A percentile compares a stretch with the other conserved stretches of the same genome.
These are phyloP conservation scores for Neofusicoccum ribis DNA, from an alignment of 2,329 filamentous ascomycete genomes.

Conservation along the genomic window DNA sequence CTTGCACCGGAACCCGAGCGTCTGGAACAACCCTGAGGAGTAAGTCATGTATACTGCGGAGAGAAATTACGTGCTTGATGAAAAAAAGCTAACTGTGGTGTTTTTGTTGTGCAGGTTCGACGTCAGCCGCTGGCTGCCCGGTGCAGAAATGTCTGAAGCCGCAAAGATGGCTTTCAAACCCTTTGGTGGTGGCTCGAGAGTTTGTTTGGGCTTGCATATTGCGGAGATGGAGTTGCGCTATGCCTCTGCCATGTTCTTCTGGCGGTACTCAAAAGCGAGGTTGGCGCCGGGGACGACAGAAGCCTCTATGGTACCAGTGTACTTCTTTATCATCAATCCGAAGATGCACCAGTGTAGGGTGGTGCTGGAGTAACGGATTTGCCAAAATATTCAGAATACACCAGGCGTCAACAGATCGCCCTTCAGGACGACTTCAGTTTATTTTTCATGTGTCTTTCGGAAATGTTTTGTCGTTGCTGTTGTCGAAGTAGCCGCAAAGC, in stretches of 20 bases:
- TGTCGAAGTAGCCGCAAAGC: too few relatives aligned
- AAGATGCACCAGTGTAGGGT: slow-evolving; percentile 45
- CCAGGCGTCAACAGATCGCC: too few relatives aligned
- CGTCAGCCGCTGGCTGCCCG: slow-evolving; percentile 32
- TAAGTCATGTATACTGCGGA: not conserved
- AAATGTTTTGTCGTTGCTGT: too few relatives aligned
- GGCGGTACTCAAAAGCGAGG: slow-evolving; percentile 39
- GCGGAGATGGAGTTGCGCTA: slow-evolving; percentile 60
- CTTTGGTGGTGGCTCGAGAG: slow-evolving; percentile 67
- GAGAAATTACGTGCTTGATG: too few relatives aligned
- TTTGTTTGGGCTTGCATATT: slow-evolving; percentile 70
- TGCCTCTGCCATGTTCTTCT: slow-evolving; percentile 54
- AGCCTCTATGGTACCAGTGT: slow-evolving; percentile 44
- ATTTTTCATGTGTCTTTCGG: too few relatives aligned
- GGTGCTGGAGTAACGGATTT: too few relatives aligned
- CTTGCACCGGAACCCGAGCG: slow-evolving; percentile 33
- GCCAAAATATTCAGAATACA: too few relatives aligned
- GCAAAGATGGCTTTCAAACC: slow-evolving; percentile 62
- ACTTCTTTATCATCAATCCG: slow-evolving; percentile 47
- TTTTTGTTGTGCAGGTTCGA: slow-evolving; percentile 29
- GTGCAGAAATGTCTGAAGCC: slow-evolving; percentile 24
- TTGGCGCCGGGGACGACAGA: slow-evolving; percentile 33
- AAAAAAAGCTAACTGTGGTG: too few relatives aligned
- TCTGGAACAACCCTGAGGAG: not conserved
- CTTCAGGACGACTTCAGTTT: too few relatives aligned